A percentile compares a stretch with the other conserved stretches of the same genome.
phyloP scores from a whole-genome alignment of 2,329 filamentous ascomycete genomes.

The Arthrobotrys sphaeroides region DNA sequence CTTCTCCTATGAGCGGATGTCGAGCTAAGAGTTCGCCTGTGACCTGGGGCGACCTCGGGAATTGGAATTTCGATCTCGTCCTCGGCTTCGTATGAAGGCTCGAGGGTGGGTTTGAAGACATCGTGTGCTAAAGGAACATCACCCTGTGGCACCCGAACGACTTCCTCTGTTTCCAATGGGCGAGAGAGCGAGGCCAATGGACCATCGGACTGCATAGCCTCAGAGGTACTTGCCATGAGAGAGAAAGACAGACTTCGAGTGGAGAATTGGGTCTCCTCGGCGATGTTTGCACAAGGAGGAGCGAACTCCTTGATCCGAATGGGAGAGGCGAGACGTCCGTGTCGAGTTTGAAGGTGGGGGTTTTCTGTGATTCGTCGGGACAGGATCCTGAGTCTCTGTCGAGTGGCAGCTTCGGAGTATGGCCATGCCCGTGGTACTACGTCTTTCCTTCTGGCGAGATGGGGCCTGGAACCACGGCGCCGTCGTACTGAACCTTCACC shows the following conservation, averaged over 20 bases:
- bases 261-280: constrained; percentile 59
- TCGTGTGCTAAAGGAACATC: constrained; percentile 44
- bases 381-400: constrained; percentile 71
- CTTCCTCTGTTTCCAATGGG: constrained; percentile 30
- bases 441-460: constrained; percentile 54
- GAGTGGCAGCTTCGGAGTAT: constrained; percentile 71
- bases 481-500: constrained; percentile 56
- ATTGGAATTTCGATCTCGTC: constrained; percentile 38
- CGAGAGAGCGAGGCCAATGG: constrained; percentile 61
- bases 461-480: constrained; percentile 61
- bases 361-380: constrained; percentile 65
- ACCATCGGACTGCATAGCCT: constrained; percentile 73
- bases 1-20: constrained; percentile 40
- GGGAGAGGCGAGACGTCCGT: constrained; percentile 52
- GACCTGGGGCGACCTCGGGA: constrained; percentile 27
- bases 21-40: constrained; percentile 40
- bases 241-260: constrained; percentile 72
- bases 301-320: constrained; percentile 61
- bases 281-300: constrained; percentile 43
- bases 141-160: constrained; percentile 18
- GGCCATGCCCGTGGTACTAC: constrained; percentile 65
- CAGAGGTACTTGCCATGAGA: constrained; percentile 70
- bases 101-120: constrained; percentile 49
- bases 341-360: constrained; percentile 59
- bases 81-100: constrained; percentile 46